Base-by-base conservation (phyloP, 441 rosid species). In the Pelargonium cotyledonis region DNA sequence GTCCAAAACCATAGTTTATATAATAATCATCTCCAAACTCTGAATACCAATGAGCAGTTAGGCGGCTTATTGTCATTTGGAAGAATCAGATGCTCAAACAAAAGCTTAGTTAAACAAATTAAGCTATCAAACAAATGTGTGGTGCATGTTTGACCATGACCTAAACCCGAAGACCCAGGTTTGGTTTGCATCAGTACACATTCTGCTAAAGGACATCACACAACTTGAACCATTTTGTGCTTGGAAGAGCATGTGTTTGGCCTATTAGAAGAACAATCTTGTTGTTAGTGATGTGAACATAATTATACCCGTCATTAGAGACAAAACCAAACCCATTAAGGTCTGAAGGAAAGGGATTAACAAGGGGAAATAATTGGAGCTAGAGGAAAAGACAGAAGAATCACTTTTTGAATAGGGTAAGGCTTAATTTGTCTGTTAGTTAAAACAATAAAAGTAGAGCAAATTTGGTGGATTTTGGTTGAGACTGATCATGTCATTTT, bases 161-260 rank as follows among this genome's bases (percentile, higher is more conserved):
- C 61, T 16, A 16, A 16, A 55, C 7, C 61, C 61, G 8, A 55
- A 55, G 61, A 55, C 61, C 61, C 23, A 55, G 41, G 23, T 55
- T 55, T 55, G 61, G 61, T 55, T 55, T 55, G 61, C 61, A 16
- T 55, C 10, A 55, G 61, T 55, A 18, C 61, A 55, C 61, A 55
- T 55, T 55, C 7, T 55, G 61, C 61, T 55, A 55, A 9, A 18
- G 61, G 61, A 16, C 61, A 18, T 18, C 18, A 16, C 18, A 55
- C 61, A 55, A 21, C 7, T 55, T 55, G 8, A 55, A 16, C 61
- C 61, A 55, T 55, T 55, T 55, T 55, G 23, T 55, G 61, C 61
- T 55, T 55, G 61, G 61, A 55, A 55, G 61, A 18, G 19, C 26
- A 55, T 16, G 61, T 18, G 23, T 21, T 55, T 55, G 61, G 61